Base-by-base conservation (phyloP, 1,284 basidiomycete species). In the Pulchroboletus neoregius region DNA sequence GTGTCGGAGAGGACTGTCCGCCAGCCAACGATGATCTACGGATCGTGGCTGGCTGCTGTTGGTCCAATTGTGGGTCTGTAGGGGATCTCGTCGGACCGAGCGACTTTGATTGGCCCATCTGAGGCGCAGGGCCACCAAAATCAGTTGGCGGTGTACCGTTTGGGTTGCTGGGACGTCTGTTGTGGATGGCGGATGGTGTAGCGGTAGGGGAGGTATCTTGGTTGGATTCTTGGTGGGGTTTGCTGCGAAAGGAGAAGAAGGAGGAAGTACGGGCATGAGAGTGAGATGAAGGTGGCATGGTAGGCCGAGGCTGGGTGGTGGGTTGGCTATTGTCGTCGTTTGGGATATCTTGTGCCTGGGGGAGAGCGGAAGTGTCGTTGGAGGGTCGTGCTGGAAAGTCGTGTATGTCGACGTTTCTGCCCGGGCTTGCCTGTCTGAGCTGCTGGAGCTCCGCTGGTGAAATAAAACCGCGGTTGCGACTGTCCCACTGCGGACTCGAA, bases 401-500 rank as follows among this genome's bases (percentile, higher is more conserved):
- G 65, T 69, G 66, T 48, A 63, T 27, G 43, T 66, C 62, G 34
- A 40, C 50, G 35, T 33, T 55, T 47, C 65, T 61, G 46, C 50
- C 56, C 34, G 67, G 67, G 13, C 65, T 62, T 0, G 63, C 32
- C 43, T 68, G 70, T 49, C 62, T 58, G 34, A 71, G 68, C 40
- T 74, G 72, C 50, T 75, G 74, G 1, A 78, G 68, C 40, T 70
- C 72, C 12, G 73, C 65, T 11, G 76, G 76, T 4, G 74, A 71
- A 33, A 78, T 69, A 52, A 79, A 78, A 20, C 71, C 70, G 18
- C 70, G 66, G 47, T 76, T 71, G 33, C 74, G 70, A 53, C 53
- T 69, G 52, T 79, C 76, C 76, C 76, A 76, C 55, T 70, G 70
- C 22, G 68, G 68, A 49, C 69, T 72, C 39, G 67, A 62, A 24